Conservation (phyloP, 2,329 filamentous ascomycete genomes). For the Pseudopithomyces maydicus region DNA sequence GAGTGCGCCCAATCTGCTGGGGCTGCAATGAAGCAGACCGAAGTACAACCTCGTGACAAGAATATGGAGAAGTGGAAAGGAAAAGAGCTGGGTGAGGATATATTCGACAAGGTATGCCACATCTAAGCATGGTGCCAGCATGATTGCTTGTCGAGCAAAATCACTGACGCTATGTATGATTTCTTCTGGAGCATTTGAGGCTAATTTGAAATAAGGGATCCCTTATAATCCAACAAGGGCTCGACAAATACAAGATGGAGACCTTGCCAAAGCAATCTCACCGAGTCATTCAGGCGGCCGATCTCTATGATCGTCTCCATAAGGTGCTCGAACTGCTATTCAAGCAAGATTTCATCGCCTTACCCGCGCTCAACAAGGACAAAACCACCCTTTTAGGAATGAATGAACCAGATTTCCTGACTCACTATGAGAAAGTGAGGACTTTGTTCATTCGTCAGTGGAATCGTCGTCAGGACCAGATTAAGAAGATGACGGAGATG, state of each 20-base stretch:
- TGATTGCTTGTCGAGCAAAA: too few species aligned
- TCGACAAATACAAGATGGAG: not conserved
- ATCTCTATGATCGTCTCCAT: not conserved
- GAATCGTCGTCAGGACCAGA: not conserved
- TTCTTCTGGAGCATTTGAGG: too few species aligned
- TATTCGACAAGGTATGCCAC: too few species aligned
- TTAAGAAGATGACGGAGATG: not conserved
- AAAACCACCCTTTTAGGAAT: not conserved
- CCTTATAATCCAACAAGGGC: not conserved
- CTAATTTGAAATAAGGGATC: too few species aligned
- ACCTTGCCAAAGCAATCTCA: too few species aligned
- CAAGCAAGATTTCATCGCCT: not conserved
- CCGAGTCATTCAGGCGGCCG: not conserved
- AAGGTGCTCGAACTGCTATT: not conserved
- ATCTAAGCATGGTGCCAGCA: too few species aligned
- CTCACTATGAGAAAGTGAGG: not conserved
- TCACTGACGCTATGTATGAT: too few species aligned
- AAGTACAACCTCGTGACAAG: too few species aligned
- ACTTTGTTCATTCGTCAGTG: not conserved
- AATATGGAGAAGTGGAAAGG: too few species aligned
- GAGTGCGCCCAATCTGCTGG: too few species aligned
- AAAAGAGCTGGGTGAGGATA: too few species aligned
- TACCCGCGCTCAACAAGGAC: not conserved
- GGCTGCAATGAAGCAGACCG: too few species aligned
- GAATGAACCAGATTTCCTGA: not conserved